phyloP scores from a whole-genome alignment of 1,284 basidiomycete species.

The Macrocybe sp. region DNA sequence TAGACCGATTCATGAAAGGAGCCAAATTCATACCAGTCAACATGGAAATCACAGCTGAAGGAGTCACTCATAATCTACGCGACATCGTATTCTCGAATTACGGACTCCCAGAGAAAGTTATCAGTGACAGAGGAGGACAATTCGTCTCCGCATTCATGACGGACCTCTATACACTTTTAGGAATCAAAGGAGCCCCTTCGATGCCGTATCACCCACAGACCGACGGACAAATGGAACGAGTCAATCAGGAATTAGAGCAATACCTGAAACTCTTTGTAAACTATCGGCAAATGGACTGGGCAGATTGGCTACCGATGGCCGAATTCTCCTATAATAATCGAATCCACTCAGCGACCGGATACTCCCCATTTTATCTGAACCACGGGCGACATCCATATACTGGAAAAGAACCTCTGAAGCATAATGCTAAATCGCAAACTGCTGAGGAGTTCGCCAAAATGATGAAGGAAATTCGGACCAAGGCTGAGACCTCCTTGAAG shows the following conservation, averaged over 20 bases:
- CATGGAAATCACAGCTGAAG: conserved; percentile 15
- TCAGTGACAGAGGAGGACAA: conserved; percentile 21
- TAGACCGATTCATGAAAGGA: conserved; percentile 35
- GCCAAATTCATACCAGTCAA: conserved; percentile 29
- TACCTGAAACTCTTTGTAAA: conserved; percentile 20
- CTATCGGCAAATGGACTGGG: conserved; percentile 14
- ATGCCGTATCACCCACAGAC: conserved; percentile 29
- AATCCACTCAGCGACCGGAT: conserved; percentile 4
- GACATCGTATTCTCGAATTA: conserved; percentile 15
- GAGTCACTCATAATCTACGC: conserved; percentile 17
- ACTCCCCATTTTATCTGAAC: conserved; percentile 1
- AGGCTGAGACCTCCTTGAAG: neutral
- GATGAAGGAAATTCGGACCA: neutral
- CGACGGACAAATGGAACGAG: conserved; percentile 27
- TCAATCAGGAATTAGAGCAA: conserved; percentile 27
- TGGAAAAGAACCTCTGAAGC: neutral
- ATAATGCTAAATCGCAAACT: neutral
- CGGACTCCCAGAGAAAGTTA: conserved; percentile 21
- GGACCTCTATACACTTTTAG: conserved; percentile 17
- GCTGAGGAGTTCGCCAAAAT: neutral
- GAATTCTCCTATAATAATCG: conserved; percentile 11
- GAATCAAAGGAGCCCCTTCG: conserved; percentile 18
- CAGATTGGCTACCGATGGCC: conserved; percentile 6
- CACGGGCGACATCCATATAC: neutral
- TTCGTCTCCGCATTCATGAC: conserved; percentile 18